These are phyloP conservation scores for Saprolegnia parasitica DNA, from an alignment of 352 stramenopile genomes.

Conservation along the genomic window DNA sequence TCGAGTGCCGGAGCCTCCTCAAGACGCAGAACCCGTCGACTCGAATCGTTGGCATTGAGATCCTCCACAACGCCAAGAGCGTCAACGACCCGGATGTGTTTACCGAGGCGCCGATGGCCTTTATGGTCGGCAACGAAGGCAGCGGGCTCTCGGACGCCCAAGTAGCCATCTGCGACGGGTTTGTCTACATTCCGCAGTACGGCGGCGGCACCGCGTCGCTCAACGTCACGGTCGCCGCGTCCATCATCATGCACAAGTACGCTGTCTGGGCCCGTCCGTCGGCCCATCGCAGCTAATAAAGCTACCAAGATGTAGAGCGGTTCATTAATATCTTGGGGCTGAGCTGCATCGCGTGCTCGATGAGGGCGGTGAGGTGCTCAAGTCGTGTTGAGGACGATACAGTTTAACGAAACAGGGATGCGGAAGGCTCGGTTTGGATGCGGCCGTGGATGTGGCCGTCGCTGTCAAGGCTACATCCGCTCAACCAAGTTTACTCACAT, in stretches of 20 bases:
- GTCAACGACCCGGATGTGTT: conserved; percentile 68
- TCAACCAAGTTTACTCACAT: no score
- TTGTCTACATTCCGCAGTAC: conserved; percentile 94
- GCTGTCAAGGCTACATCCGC: no score
- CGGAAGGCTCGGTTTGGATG: no score
- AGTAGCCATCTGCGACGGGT: conserved; percentile 88
- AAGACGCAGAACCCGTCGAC: conserved; percentile 44
- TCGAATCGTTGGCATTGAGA: conserved; percentile 91
- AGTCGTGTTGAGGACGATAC: no score
- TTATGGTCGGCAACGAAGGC: conserved; percentile 96
- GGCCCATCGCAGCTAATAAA: neutral
- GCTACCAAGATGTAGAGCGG: no score
- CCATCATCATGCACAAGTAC: conserved; percentile 92
- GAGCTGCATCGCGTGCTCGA: no score
- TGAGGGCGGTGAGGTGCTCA: no score
- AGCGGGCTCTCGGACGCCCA: conserved; percentile 90
- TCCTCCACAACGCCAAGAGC: conserved; percentile 77
- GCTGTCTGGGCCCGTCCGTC: conserved; percentile 50
- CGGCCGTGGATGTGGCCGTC: no score
- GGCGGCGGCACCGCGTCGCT: conserved; percentile 91
- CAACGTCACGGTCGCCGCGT: conserved; percentile 93
- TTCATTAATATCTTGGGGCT: no score
- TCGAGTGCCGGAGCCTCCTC: conserved; percentile 72
- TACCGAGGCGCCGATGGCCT: conserved; percentile 62
- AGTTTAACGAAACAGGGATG: no score